A percentile compares a stretch with the other conserved stretches of the same genome.
phyloP scores from a whole-genome alignment of 257 asterid species.

The Jaltomata sinuosa region DNA sequence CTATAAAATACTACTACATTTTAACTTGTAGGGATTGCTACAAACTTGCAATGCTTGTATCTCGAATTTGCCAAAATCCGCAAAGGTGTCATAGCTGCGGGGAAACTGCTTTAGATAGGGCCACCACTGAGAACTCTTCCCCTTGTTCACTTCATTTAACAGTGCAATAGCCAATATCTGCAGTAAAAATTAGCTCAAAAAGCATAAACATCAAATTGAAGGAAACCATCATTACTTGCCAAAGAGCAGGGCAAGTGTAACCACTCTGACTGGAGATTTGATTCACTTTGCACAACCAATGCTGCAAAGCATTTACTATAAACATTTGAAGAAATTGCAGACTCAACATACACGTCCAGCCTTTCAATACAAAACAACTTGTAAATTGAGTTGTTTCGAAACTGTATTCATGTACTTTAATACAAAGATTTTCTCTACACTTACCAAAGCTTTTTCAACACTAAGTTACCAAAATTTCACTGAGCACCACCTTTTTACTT shows the following conservation, averaged over 20 bases:
- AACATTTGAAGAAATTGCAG: neutral
- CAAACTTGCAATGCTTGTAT: constrained; percentile 79
- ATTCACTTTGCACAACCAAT: neutral
- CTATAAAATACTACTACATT: neutral
- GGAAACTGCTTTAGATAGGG: constrained; percentile 84
- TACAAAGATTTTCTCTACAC: neutral
- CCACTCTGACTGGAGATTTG: neutral
- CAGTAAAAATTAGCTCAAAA: constrained; percentile 5
- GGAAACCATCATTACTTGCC: neutral
- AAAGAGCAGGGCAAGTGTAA: neutral
- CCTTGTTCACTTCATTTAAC: constrained; percentile 74
- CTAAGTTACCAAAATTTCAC: neutral
- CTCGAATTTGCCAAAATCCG: constrained; percentile 54
- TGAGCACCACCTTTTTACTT: neutral
- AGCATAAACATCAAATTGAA: neutral
- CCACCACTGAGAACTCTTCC: constrained; percentile 65
- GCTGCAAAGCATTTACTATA: neutral
- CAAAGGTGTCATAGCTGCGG: constrained; percentile 58
- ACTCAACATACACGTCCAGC: neutral
- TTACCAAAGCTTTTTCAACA: neutral
- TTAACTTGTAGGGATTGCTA: constrained; percentile 2
- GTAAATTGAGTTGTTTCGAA: neutral
- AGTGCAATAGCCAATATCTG: constrained; percentile 66
- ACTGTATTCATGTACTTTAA: neutral
- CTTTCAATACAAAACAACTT: neutral